A percentile compares a stretch with the other conserved stretches of the same genome.
Conservation (phyloP, 2,329 filamentous ascomycete species). For the Rhynchosporium secalis region DNA sequence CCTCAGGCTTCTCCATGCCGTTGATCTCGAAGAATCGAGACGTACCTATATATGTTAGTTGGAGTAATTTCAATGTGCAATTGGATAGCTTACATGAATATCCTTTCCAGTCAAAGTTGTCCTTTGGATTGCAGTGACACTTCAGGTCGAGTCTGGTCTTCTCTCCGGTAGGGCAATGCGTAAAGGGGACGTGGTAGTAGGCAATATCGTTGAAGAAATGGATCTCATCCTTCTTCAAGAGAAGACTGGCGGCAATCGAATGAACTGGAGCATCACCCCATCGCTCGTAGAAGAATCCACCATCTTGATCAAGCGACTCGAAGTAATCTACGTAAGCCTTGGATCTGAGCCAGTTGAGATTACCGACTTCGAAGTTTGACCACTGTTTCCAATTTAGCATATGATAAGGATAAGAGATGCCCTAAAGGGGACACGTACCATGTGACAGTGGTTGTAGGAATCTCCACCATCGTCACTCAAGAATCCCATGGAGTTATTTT, state of each 20-base stretch:
- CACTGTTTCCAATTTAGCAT: conserved; percentile 55
- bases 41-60: conserved; percentile 60
- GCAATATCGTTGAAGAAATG: conserved; percentile 99
- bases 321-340: conserved; percentile 91
- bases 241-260: conserved; percentile 87
- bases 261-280: conserved; percentile 98
- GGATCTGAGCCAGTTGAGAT: conserved; percentile 88
- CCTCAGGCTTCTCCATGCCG: conserved; percentile 76
- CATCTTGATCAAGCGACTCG: conserved; percentile 80
- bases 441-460: conserved; percentile 96
- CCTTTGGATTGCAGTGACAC: conserved; percentile 91
- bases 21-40: conserved; percentile 84
- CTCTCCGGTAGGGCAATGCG: conserved; percentile 92
- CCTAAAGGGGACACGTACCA: conserved; percentile 58
- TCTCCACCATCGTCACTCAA: conserved; percentile 89
- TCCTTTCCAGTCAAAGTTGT: conserved; percentile 99
- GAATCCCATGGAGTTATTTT: conserved; percentile 86
- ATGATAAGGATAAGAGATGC: neutral
- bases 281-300: conserved; percentile 98
- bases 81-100: conserved; percentile 79
- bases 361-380: conserved; percentile 99
- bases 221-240: conserved; percentile 89
- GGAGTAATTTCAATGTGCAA: conserved; percentile 5
- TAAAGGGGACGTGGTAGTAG: conserved; percentile 97
- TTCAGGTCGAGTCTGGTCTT: conserved; percentile 79